These are phyloP conservation scores for Huntiella abstrusa DNA, from an alignment of 2,329 filamentous ascomycete genomes.

Conservation along the genomic window DNA sequence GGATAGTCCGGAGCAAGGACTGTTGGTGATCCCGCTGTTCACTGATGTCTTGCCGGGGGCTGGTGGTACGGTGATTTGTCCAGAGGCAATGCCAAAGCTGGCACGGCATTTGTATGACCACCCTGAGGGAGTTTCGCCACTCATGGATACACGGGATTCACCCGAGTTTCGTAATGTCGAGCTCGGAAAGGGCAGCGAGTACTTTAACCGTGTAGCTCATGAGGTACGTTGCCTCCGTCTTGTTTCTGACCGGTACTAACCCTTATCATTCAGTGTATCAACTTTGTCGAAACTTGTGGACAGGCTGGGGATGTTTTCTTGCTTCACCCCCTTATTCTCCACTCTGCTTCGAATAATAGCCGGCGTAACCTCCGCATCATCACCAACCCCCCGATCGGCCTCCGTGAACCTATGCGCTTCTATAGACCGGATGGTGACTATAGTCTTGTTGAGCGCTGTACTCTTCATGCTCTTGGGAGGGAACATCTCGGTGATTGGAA, in stretches of 20 bases:
- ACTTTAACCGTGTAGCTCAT: constrained; percentile 23
- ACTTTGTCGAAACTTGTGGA: constrained; percentile 36
- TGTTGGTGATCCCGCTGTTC: constrained; percentile 50
- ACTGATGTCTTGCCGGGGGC: constrained; percentile 40
- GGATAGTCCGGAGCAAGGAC: constrained; percentile 48
- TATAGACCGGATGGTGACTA: constrained; percentile 28
- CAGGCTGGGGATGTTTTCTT: constrained; percentile 37
- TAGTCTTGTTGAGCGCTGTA: constrained; percentile 36
- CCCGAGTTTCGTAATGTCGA: constrained; percentile 24
- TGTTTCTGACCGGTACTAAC: background rate
- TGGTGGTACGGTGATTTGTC: constrained; percentile 47
- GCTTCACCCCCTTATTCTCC: constrained; percentile 41
- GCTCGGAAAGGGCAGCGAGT: constrained; percentile 21
- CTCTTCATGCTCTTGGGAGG: constrained; percentile 28
- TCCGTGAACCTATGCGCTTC: constrained; percentile 20
- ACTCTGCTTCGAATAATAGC: constrained; percentile 26
- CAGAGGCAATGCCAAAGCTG: constrained; percentile 35
- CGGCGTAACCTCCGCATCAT: constrained; percentile 15
- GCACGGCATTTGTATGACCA: constrained; percentile 40
- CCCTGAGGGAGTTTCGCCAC: constrained; percentile 46
- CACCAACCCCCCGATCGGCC: constrained; percentile 23
- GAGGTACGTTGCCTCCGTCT: constrained; percentile 9
- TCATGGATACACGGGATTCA: constrained; percentile 39
- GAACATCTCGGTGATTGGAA: constrained; percentile 32
- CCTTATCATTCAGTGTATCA: constrained; percentile 18